phyloP scores from a whole-genome alignment of 2,329 filamentous ascomycete species.

The Plenodomus lindquistii region DNA sequence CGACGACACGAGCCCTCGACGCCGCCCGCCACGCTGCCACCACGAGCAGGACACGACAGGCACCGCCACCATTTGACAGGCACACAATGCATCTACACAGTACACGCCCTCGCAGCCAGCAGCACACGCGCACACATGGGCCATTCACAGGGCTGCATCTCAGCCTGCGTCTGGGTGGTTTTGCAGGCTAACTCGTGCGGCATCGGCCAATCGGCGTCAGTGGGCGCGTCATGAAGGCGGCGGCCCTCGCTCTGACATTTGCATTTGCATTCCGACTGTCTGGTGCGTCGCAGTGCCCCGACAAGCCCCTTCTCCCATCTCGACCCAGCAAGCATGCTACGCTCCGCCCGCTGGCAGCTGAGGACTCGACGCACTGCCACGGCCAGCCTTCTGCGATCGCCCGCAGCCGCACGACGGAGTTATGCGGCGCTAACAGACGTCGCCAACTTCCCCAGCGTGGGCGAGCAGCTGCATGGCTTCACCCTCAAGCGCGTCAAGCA shows the following conservation, averaged over 20 bases:
- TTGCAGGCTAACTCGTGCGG: constrained; percentile 21
- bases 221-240: constrained; percentile 20
- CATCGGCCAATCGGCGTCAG: constrained; percentile 26
- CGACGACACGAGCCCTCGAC: constrained; percentile 3
- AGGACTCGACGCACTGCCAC: constrained; percentile 16
- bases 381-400: constrained; percentile 13
- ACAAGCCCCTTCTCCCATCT: constrained; percentile 3
- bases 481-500: constrained; percentile 87
- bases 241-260: constrained; percentile 17
- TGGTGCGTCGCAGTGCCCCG: not conserved
- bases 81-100: constrained; percentile 1
- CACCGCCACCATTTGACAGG: not conserved
- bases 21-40: not conserved
- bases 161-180: constrained; percentile 16
- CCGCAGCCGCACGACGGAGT: constrained; percentile 22
- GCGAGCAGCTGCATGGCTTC: constrained; percentile 90
- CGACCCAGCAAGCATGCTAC: constrained; percentile 44
- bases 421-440: constrained; percentile 75
- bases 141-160: constrained; percentile 1
- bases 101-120: not conserved
- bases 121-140: constrained; percentile 5
- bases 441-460: constrained; percentile 73
- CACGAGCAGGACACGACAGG: not conserved
- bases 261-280: not conserved
- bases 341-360: constrained; percentile 38